A percentile compares a stretch with the other conserved stretches of the same genome.
Evolutionary conservation across 441 rosid species (phyloP).

Genomic region (Populus trichocarpa): DNA sequence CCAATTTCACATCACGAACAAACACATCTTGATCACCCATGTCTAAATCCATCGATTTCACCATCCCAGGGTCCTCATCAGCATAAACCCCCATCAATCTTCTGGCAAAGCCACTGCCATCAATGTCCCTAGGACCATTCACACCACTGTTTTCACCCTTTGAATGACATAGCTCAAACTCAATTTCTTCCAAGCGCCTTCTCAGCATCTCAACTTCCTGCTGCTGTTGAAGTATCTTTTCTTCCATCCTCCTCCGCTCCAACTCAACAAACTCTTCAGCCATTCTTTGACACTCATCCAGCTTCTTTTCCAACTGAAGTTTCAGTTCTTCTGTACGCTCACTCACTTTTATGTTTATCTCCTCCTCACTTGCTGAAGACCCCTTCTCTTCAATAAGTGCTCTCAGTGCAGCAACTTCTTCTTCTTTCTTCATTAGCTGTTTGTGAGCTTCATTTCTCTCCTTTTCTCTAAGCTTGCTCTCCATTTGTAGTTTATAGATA

Average conservation of each 20-base stretch:
- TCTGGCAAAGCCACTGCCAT: constrained; percentile 68
- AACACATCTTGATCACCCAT: constrained; percentile 69
- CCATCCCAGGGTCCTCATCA: constrained; percentile 88
- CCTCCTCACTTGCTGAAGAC: constrained; percentile 56
- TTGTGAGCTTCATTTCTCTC: constrained; percentile 72
- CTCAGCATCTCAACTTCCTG: constrained; percentile 82
- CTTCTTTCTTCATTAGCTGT: constrained; percentile 74
- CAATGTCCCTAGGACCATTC: constrained; percentile 31
- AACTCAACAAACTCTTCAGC: constrained; percentile 79
- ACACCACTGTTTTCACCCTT: constrained; percentile 36
- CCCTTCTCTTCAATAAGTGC: constrained; percentile 51
- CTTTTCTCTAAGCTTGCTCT: constrained; percentile 77
- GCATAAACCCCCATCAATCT: constrained; percentile 55
- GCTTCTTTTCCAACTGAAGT: constrained; percentile 63
- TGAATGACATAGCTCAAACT: constrained; percentile 47
- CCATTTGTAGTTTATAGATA: constrained; percentile 73
- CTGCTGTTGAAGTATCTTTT: constrained; percentile 82
- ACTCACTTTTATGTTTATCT: constrained; percentile 67
- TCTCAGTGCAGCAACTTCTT: constrained; percentile 66
- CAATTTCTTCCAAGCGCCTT: constrained; percentile 73
- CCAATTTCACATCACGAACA: constrained; percentile 37
- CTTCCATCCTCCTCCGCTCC: constrained; percentile 95
- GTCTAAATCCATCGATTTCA: constrained; percentile 94
- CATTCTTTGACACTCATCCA: constrained; percentile 76
- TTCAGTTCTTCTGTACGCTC: constrained; percentile 53